Base-by-base conservation (phyloP, 176 grass and related monocot species). In the Pharus latifolius region DNA sequence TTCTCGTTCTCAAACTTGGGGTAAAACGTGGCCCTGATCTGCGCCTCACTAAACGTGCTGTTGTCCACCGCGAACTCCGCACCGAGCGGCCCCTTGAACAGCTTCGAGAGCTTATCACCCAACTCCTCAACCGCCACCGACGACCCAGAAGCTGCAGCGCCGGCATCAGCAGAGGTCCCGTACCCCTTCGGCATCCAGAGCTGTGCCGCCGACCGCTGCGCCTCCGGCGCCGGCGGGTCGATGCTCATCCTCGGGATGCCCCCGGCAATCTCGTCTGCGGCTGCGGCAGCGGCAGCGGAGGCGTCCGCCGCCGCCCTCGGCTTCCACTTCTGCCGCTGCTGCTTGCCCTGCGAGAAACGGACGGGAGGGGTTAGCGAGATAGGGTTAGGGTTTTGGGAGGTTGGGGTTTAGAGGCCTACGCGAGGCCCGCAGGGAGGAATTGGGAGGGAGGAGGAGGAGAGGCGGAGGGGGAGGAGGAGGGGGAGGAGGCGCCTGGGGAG, bases 1-100 rank as follows among this genome's bases (percentile, higher is more conserved):
- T 98, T 98, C 52, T 98, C 95, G 41, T 98, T 98, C 81, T 98
- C 95, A 57, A 98, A 98, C 59, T 98, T 98, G 43, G 95, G 95
- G 66, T 94, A 98, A 72, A 98, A 98, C 0, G 90, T 91, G 17
- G 95, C 95, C 79, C 87, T 97, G 56, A 90, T 79, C 75, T 98
- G 66, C 20, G 89, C 83, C 63, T 82, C 75, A 9, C 44, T 50
- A 73, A 98, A 91, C 54, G 94, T 88, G 76, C 31, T 85, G 27
- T 84, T 62, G 61, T 88, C 87, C 57, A 90, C 89, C 34, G 78
- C 40, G 41, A 93, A 98, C n/a, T 78, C 40, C 10, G 80, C 55
- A 5, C 84, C 84, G 7, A 87, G 34, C 1, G 83, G 50, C 11
- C 78, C 78, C 62, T 90, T 97, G 80, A 92, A 60, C 55, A 92